Evolutionary conservation across 495 filamentous ascomycete genomes (phyloP).

Genomic region (Trichoderma asperelloides): DNA sequence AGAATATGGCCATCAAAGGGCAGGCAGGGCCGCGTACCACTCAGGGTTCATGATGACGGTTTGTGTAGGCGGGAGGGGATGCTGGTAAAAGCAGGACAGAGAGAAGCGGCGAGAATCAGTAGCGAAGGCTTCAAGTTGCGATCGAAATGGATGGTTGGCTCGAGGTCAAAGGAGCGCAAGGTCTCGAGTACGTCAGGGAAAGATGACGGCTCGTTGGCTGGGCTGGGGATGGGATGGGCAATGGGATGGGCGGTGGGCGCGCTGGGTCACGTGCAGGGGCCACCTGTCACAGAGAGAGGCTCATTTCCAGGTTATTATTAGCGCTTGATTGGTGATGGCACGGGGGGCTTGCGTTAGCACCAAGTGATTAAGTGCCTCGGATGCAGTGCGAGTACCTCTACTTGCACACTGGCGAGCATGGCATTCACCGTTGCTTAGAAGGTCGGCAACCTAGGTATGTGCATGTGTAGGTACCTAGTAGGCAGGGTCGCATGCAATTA

Average conservation of each 20-base stretch:
- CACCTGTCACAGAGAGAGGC: neutral
- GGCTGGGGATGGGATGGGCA: neutral
- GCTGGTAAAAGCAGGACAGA: neutral
- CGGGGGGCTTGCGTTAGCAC: neutral
- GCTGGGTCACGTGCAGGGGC: neutral
- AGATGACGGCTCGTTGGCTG: slow-evolving; percentile 2
- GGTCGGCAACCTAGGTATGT: no score
- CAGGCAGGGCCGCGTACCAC: slow-evolving; percentile 57
- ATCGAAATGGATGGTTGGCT: slow-evolving; percentile 2
- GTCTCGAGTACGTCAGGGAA: slow-evolving; percentile 8
- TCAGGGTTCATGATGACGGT: slow-evolving; percentile 79
- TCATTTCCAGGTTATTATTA: neutral
- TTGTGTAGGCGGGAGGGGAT: neutral
- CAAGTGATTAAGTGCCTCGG: neutral
- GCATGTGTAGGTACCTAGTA: no score
- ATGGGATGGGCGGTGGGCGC: slow-evolving; percentile 7
- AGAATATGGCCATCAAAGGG: slow-evolving; percentile 12
- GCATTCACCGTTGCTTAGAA: no score
- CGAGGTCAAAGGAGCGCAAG: slow-evolving; percentile 7
- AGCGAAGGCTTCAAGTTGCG: neutral
- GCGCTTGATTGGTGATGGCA: slow-evolving; percentile 11
- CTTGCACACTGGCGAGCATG: neutral
- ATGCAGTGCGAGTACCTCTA: neutral
- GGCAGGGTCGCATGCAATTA: no score
- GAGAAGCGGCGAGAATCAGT: neutral